A percentile compares a stretch with the other conserved stretches of the same genome.
Evolutionary conservation across 345 rosid species (phyloP).

Genomic region (Aquilaria yunnanensis): DNA sequence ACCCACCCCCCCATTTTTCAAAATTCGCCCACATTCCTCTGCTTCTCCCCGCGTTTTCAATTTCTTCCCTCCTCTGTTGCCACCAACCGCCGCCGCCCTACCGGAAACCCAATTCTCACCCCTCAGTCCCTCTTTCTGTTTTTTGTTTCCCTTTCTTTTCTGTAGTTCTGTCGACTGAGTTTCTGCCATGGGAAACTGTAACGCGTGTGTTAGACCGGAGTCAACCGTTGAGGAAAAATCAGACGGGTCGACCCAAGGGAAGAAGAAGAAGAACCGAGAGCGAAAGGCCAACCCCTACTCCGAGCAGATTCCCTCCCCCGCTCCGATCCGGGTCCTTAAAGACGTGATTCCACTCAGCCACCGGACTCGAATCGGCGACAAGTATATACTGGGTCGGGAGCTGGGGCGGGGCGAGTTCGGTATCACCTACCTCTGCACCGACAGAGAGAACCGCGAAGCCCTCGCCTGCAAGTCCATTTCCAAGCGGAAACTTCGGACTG

Average conservation of each 20-base stretch:
- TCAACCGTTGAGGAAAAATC: slow-evolving; percentile 25
- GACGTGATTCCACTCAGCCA: slow-evolving; percentile 56
- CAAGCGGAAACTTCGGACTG: slow-evolving; percentile 81
- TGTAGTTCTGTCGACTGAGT: not conserved
- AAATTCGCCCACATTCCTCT: too few relatives aligned
- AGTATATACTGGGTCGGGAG: slow-evolving; percentile 80
- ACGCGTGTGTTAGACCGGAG: slow-evolving; percentile 68
- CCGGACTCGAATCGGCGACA: slow-evolving; percentile 70
- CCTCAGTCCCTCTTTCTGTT: too few relatives aligned
- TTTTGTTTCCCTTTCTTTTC: too few relatives aligned
- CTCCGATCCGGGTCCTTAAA: slow-evolving; percentile 66
- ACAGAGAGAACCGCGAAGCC: slow-evolving; percentile 60
- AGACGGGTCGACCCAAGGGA: slow-evolving; percentile 14
- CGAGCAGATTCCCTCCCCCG: slow-evolving; percentile 34
- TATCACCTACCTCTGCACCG: slow-evolving; percentile 85
- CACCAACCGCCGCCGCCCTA: too few relatives aligned
- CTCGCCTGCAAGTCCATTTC: slow-evolving; percentile 91
- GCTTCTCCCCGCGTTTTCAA: too few relatives aligned
- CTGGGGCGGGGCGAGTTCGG: slow-evolving; percentile 97
- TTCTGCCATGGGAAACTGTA: slow-evolving; percentile 80
- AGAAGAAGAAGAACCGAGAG: slow-evolving; percentile 34
- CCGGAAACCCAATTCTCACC: too few relatives aligned
- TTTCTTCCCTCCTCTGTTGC: too few relatives aligned
- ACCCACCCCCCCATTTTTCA: too few relatives aligned
- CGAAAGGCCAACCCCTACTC: slow-evolving; percentile 56